Conservation (phyloP, 2,329 filamentous ascomycete genomes). For the Passalora sequoiae region DNA sequence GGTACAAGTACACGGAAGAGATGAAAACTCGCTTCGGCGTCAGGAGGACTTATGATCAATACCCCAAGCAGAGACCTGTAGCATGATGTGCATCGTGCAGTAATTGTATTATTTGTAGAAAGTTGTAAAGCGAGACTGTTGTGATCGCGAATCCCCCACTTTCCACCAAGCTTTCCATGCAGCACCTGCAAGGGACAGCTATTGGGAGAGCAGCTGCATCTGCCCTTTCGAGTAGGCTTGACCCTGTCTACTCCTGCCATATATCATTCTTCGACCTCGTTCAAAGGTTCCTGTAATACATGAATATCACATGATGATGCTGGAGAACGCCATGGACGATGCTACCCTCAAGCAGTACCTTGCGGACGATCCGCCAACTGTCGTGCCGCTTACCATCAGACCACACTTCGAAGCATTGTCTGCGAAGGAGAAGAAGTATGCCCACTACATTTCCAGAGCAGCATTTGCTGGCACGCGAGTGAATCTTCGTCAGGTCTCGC, state of each 20-base stretch:
- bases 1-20: not conserved
- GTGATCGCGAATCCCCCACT: too few relatives aligned
- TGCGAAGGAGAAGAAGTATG: slow-evolving; percentile 69
- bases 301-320: too few relatives aligned
- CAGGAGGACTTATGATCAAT: slow-evolving; percentile 3
- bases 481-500: slow-evolving; percentile 49
- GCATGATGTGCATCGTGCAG: not conserved
- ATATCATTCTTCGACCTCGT: too few relatives aligned
- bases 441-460: slow-evolving; percentile 72
- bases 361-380: slow-evolving; percentile 78
- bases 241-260: too few relatives aligned
- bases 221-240: too few relatives aligned
- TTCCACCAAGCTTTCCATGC: too few relatives aligned
- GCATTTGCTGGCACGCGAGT: slow-evolving; percentile 48
- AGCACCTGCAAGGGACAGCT: too few relatives aligned
- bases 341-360: slow-evolving; percentile 64
- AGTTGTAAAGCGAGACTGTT: too few relatives aligned
- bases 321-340: slow-evolving; percentile 37
- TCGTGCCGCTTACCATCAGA: slow-evolving; percentile 84
- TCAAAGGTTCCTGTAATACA: too few relatives aligned
- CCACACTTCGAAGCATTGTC: slow-evolving; percentile 77
- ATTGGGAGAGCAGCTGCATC: not conserved
- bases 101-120: slow-evolving; percentile 1
- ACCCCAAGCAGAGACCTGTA: slow-evolving; percentile 1
- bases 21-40: slow-evolving; percentile 2